Base-by-base conservation (phyloP, 306 rosid species). In the Prunus padus region DNA sequence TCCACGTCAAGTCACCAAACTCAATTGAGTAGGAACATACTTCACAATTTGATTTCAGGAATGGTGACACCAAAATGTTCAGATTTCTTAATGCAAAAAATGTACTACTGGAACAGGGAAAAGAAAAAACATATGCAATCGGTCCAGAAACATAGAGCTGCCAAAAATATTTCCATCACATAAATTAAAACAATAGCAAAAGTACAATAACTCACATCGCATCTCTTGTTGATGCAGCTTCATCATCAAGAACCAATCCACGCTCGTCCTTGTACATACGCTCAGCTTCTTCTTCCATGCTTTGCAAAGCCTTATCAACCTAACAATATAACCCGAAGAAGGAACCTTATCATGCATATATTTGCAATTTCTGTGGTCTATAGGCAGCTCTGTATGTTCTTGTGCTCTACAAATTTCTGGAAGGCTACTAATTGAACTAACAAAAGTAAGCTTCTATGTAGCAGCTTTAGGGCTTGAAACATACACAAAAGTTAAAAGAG, bases 141-240 rank as follows among this genome's bases (percentile, higher is more conserved):
- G 52, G 25, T 25, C 20, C 51, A 56, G 11, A 30, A 45, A 3
- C 73, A 50, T 37, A 19, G 15, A 50, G 31, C 31, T 7, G 11
- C 45, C 37, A 71, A 47, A 5, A 20, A 46, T 37, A 13, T 14
- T 28, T 56, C n/a, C 54, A 40, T 19, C 12, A 37, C 3, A 16
- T 13, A 54, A 37, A 70, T 10, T 23, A 47, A 65, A 66, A 67
- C 73, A 69, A 47, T 37, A 31, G n/a, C 67, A 45, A 69, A 61
- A 15, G 20, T 62, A 44, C 33, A n/a, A 77, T 56, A 50, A 85
- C 98, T 86, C 77, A 95, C 98, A 95, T 92, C 49, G 96, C 96
- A 90, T 95, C 98, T 84, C 98, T 87, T 33, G 96, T 90, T 47
- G 97, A 92, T 55, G 98, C 96, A 65, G 98, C 98, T 78, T 95